These are phyloP conservation scores for Cyclostephanos invisitatus DNA, from an alignment of 108 stramenopile genomes.

Conservation along the genomic window DNA sequence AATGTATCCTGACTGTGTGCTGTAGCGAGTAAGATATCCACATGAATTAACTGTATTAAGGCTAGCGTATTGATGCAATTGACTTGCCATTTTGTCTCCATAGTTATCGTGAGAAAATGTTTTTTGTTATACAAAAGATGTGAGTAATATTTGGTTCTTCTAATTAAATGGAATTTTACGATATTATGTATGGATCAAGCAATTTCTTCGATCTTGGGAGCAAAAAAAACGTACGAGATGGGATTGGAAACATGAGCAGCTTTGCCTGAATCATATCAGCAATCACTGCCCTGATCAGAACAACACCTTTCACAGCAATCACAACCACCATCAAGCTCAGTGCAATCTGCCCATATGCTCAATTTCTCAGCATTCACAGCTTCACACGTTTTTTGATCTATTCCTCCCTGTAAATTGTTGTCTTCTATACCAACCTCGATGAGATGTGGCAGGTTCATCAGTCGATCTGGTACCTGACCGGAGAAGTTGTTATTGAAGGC, in stretches of 20 bases:
- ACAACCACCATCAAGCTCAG: slow-evolving; percentile 34
- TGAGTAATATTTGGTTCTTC: no score
- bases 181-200: no score
- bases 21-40: background rate
- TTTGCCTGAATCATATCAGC: slow-evolving; percentile 13
- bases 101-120: no score
- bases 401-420: slow-evolving; percentile 38
- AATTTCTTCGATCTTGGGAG: no score
- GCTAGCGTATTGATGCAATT: background rate
- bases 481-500: slow-evolving; percentile 41
- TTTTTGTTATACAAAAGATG: no score
- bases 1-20: background rate
- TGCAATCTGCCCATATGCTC: slow-evolving; percentile 42
- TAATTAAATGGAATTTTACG: no score
- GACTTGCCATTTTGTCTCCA: background rate
- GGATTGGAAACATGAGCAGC: no score
- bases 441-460: slow-evolving; percentile 33
- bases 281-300: slow-evolving; percentile 24
- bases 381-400: slow-evolving; percentile 21
- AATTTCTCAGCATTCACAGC: background rate
- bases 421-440: slow-evolving; percentile 43
- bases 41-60: background rate
- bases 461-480: slow-evolving; percentile 29
- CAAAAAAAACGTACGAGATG: no score
- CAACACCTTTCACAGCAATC: slow-evolving; percentile 44